Evolutionary conservation across 164 flowering plant species (phyloP), one percentile per base, ranked within the genome.

Genomic region (Dillenia turbinata): DNA sequence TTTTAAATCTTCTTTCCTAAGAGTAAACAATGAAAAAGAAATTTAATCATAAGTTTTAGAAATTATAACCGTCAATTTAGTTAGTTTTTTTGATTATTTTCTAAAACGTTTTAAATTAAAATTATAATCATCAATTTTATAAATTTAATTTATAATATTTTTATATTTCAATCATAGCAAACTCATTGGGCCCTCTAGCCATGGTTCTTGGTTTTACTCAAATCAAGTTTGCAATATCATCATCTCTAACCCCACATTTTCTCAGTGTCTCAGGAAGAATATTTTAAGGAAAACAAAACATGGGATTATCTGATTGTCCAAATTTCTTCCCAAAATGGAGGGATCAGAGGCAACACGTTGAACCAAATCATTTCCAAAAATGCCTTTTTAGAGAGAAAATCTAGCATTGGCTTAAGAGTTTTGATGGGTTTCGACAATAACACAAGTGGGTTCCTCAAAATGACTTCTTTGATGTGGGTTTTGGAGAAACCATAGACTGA

Each of bases 391-490:
- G 8, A 14, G 26, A 61, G 17, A n/a, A 50, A 26, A 55, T 16
- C n/a, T 6, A 61, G 12, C 46, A 51, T 61, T 17, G 64, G 64
- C 12, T 26, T 17, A 7, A 61, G 64, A 56, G 47, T 51, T 61
- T 52, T 61, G 56, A 11, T 26, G 11, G 43, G 54, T 1, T 61
- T 40, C 12, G 12, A 11, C 15, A 50, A 51, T 8, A 61, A 16
- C 9, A 61, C 12, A 11, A 3, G 17, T 2, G 64, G 56, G 9
- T 0, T 4, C 13, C 10, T n/a, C 9, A 47, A 16, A 16, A 61
- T 47, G 33, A 61, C 13, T 8, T 40, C 43, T 15, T 8, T 51
- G 64, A 61, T 43, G 45, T 52, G 56, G 22, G 56, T 50, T 1
- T 43, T 33, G 9, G 19, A 40, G 40, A 61, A 50, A 3, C 56